A percentile compares a stretch with the other conserved stretches of the same genome.
phyloP scores from a whole-genome alignment of 202 grass and related monocot species.

The Miscanthus sacchariflorus region DNA sequence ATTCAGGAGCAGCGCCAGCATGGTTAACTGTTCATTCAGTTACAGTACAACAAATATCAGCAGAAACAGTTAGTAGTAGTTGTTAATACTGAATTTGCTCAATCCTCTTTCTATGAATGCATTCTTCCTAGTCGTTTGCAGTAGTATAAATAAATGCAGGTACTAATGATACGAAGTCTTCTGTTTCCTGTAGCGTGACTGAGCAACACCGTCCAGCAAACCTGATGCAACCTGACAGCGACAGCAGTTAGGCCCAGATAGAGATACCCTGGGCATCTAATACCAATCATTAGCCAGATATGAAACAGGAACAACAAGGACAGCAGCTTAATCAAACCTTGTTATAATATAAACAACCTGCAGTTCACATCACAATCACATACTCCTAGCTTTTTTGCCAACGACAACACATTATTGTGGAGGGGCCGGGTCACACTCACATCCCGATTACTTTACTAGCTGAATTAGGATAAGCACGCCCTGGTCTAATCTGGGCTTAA shows the following conservation, averaged over 20 bases:
- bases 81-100: not conserved
- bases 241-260: not conserved
- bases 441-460: slow-evolving; percentile 20
- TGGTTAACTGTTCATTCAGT: not conserved
- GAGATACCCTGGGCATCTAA: not conserved
- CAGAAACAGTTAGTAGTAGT: not conserved
- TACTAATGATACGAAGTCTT: not conserved
- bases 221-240: not conserved
- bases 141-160: not conserved
- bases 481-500: slow-evolving; percentile 12
- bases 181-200: not conserved
- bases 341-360: not conserved
- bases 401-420: slow-evolving; percentile 34
- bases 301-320: slow-evolving; percentile 2
- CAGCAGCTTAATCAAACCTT: not conserved
- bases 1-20: not conserved
- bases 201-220: not conserved
- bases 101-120: not conserved
- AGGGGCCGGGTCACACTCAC: slow-evolving; percentile 9
- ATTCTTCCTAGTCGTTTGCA: not conserved
- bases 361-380: not conserved
- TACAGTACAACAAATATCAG: not conserved
- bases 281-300: slow-evolving; percentile 19
- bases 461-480: slow-evolving; percentile 10
- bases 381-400: not conserved